A percentile compares a stretch with the other conserved stretches of the same genome.
Evolutionary conservation across 192 early-diverging fungal species (phyloP).

Genomic region (Coemansia sp.): DNA sequence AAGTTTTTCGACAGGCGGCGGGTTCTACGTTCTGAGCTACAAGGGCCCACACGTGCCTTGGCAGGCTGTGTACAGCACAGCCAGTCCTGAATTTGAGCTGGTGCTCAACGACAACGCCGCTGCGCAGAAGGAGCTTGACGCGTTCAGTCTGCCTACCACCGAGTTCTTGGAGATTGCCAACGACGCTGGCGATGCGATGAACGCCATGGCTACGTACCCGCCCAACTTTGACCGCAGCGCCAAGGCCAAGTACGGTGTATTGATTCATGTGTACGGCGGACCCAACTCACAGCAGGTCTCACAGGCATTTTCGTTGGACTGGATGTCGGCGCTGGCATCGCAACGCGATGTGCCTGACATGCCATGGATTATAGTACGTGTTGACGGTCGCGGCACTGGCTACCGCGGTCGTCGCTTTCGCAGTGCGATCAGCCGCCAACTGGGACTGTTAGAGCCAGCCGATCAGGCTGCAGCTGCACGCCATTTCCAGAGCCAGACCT

Average conservation of each 20-base stretch:
- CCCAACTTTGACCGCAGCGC: slow-evolving; percentile 68
- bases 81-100: slow-evolving; percentile 53
- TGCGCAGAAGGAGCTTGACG: slow-evolving; percentile 48
- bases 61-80: slow-evolving; percentile 61
- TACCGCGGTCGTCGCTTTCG: slow-evolving; percentile 80
- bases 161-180: slow-evolving; percentile 50
- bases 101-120: slow-evolving; percentile 59
- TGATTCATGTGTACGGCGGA: slow-evolving; percentile 88
- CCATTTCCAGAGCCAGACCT: slow-evolving; percentile 60
- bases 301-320: slow-evolving; percentile 65
- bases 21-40: slow-evolving; percentile 77
- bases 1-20: slow-evolving; percentile 67
- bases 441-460: slow-evolving; percentile 80
- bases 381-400: slow-evolving; percentile 91
- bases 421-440: slow-evolving; percentile 64
- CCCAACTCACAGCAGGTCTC: slow-evolving; percentile 83
- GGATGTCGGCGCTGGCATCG: slow-evolving; percentile 65
- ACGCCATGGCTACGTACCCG: slow-evolving; percentile 78
- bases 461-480: slow-evolving; percentile 87
- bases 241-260: slow-evolving; percentile 74
- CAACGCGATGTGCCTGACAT: slow-evolving; percentile 55
- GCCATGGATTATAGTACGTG: slow-evolving; percentile 66
- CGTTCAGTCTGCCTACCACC: slow-evolving; percentile 61
- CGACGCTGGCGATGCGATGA: slow-evolving; percentile 59
- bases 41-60: slow-evolving; percentile 81